These are phyloP conservation scores for Paspalum vaginatum DNA, from an alignment of 176 grass and related monocot genomes.

Conservation along the genomic window DNA sequence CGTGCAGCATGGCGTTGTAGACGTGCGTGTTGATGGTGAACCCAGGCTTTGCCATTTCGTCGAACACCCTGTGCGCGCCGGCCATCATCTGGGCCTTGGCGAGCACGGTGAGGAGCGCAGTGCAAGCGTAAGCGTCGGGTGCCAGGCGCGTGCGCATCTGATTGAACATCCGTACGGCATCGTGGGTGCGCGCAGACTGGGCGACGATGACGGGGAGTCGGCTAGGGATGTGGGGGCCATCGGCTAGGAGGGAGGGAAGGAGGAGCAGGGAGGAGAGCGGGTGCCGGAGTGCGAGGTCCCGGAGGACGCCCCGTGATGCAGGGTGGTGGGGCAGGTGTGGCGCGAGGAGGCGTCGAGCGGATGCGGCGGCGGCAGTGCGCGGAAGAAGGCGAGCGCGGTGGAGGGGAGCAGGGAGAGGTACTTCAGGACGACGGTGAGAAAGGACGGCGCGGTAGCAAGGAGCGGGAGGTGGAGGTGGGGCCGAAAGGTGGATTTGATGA, in stretches of 20 bases:
- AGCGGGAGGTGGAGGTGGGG: conserved; percentile 18
- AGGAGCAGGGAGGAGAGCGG: conserved; percentile 46
- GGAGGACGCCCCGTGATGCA: conserved; percentile 18
- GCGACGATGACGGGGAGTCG: conserved; percentile 42
- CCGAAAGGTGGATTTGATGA: conserved; percentile 33
- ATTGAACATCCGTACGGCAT: conserved; percentile 51
- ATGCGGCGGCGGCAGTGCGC: conserved; percentile 37
- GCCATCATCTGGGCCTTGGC: conserved; percentile 64
- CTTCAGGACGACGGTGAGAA: conserved; percentile 21
- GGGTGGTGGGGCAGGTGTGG: conserved; percentile 42
- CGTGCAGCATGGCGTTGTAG: conserved; percentile 88
- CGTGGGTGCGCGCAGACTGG: conserved; percentile 9
- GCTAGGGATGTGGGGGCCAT: conserved; percentile 32
- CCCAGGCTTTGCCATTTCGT: conserved; percentile 48
- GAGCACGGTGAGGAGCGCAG: conserved; percentile 57
- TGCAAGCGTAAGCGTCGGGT: conserved; percentile 66
- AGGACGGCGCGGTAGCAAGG: conserved; percentile 17
- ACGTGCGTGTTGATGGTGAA: conserved; percentile 66
- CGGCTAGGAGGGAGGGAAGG: conserved; percentile 43
- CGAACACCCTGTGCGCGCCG: conserved; percentile 70
- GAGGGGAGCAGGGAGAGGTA: conserved; percentile 39
- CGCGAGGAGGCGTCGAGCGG: conserved; percentile 43
- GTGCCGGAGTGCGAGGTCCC: conserved; percentile 35
- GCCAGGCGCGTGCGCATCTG: conserved; percentile 44
- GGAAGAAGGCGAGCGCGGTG: conserved; percentile 42